Conservation (phyloP, 2,329 filamentous ascomycete species). For the Trichoderma sp. region DNA sequence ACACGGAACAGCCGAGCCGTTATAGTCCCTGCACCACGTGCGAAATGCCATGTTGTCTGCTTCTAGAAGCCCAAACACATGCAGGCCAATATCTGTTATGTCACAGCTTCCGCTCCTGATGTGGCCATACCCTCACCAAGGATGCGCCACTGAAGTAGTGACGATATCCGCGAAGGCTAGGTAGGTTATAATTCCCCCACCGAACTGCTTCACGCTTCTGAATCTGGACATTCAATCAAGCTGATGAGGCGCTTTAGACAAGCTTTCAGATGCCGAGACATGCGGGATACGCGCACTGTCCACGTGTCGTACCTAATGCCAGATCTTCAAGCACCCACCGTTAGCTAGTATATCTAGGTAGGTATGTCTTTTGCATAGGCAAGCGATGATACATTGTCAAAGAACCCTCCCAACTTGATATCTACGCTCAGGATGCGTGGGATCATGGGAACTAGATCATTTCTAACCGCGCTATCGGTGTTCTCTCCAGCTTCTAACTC, state of each 20-base stretch:
- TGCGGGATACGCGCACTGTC: background rate
- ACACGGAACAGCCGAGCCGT: background rate
- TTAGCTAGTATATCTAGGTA: background rate
- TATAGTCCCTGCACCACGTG: slow-evolving; percentile 9
- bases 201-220: background rate
- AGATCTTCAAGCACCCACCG: background rate
- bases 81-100: slow-evolving; percentile 5
- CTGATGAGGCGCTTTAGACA: background rate
- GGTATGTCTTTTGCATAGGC: background rate
- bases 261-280: background rate
- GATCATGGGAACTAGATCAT: too few relatives aligned
- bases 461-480: too few relatives aligned
- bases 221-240: background rate
- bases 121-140: background rate
- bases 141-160: background rate
- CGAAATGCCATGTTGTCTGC: background rate
- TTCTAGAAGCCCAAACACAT: slow-evolving; percentile 15
- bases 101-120: background rate
- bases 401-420: too few relatives aligned
- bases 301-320: background rate
- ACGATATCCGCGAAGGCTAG: background rate
- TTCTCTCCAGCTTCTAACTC: too few relatives aligned
- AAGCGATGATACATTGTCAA: background rate
- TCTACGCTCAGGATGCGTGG: too few relatives aligned
- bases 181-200: slow-evolving; percentile 6